These are phyloP conservation scores for Dinochytrium kinnereticum DNA, from an alignment of 371 early-diverging fungal genomes.

Conservation along the genomic window DNA sequence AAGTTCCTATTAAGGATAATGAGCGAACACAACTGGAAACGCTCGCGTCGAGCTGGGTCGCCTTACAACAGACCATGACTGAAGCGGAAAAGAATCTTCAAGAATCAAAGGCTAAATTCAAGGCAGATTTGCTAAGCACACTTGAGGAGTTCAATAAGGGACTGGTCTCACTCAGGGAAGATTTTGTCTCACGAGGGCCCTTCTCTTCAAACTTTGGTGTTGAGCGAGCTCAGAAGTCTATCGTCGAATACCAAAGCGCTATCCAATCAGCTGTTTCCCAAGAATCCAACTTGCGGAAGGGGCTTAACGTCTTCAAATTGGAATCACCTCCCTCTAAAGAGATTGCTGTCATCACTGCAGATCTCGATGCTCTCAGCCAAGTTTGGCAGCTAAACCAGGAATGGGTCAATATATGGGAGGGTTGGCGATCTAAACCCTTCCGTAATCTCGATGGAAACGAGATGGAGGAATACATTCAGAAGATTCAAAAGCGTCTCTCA, in stretches of 20 bases:
- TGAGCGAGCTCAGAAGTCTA: constrained; percentile 55
- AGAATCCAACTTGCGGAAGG: constrained; percentile 53
- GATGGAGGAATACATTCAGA: constrained; percentile 57
- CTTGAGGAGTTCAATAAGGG: constrained; percentile 48
- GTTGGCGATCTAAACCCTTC: constrained; percentile 51
- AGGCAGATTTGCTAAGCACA: constrained; percentile 47
- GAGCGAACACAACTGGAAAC: constrained; percentile 53
- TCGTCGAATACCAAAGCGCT: constrained; percentile 48
- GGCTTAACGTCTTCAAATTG: constrained; percentile 56
- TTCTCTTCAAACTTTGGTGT: constrained; percentile 44
- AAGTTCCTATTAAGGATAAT: constrained; percentile 59
- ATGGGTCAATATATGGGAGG: constrained; percentile 48
- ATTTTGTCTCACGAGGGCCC: constrained; percentile 55
- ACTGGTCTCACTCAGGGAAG: constrained; percentile 46
- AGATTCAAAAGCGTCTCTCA: constrained; percentile 44
- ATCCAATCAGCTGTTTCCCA: constrained; percentile 39
- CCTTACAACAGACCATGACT: constrained; percentile 50
- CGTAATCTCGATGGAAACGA: constrained; percentile 49
- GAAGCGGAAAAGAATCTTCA: constrained; percentile 55
- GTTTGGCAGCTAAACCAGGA: constrained; percentile 54
- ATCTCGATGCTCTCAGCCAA: constrained; percentile 49
- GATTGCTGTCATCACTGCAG: constrained; percentile 43
- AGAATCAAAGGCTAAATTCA: constrained; percentile 60
- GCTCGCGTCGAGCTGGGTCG: constrained; percentile 45
- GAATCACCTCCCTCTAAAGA: constrained; percentile 59